These are phyloP conservation scores for Biscutella auriculata DNA, from an alignment of 441 rosid species.

Conservation along the genomic window DNA sequence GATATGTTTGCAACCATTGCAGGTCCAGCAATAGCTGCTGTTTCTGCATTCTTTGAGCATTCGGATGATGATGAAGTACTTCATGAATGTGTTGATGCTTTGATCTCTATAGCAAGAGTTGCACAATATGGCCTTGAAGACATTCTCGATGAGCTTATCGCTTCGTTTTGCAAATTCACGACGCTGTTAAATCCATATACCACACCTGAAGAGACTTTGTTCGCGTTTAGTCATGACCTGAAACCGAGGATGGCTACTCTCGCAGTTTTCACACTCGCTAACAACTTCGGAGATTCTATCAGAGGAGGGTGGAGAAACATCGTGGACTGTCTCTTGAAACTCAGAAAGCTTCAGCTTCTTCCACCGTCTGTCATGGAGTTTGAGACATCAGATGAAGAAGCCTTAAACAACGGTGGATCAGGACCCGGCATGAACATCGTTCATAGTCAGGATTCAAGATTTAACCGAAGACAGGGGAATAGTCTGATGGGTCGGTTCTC, in stretches of 20 bases:
- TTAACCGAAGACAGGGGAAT: conserved; percentile 22
- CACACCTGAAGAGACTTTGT: conserved; percentile 75
- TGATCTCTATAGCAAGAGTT: conserved; percentile 69
- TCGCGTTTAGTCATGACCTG: conserved; percentile 67
- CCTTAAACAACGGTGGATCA: conserved; percentile 25
- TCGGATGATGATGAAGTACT: conserved; percentile 78
- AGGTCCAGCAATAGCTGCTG: conserved; percentile 75
- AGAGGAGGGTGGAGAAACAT: conserved; percentile 87
- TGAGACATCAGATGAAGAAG: conserved; percentile 28
- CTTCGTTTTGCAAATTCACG: conserved; percentile 74
- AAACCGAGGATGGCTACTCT: conserved; percentile 90
- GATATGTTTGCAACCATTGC: conserved; percentile 85
- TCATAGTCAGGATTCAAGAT: conserved; percentile 31
- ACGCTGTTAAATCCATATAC: conserved; percentile 78
- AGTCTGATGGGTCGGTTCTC: conserved; percentile 50
- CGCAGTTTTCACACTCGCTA: conserved; percentile 76
- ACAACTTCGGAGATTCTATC: conserved; percentile 64
- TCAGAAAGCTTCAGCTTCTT: conserved; percentile 71
- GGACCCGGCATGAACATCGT: conserved; percentile 28
- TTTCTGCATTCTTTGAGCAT: conserved; percentile 77
- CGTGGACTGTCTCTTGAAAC: conserved; percentile 70
- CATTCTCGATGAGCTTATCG: conserved; percentile 70
- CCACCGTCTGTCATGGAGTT: conserved; percentile 61
- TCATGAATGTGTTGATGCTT: conserved; percentile 77
- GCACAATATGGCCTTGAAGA: conserved; percentile 71